Percentiles rank a stretch among this genome's conserved stretches.
Conservation (phyloP, 345 rosid species). For the Hibiscus syriacus region DNA sequence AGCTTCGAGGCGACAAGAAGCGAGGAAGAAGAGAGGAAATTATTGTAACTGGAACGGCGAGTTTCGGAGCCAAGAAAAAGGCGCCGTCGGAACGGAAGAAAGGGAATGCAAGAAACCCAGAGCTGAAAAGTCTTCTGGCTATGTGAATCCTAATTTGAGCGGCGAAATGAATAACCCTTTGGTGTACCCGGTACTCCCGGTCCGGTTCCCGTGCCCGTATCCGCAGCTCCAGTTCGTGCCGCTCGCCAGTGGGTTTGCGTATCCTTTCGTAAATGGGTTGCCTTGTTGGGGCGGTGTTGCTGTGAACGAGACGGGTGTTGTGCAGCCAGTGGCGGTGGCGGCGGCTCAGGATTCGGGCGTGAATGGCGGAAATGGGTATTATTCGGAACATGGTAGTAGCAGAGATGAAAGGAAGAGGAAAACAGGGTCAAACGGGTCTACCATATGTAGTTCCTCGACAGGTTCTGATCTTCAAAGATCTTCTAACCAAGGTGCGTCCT, state of each 20-base stretch:
- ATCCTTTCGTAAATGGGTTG: conserved; percentile 16
- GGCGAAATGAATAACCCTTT: no score
- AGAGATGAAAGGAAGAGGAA: conserved; percentile 18
- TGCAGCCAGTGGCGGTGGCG: conserved; percentile 12
- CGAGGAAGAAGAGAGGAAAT: conserved; percentile 20
- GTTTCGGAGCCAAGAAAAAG: no score
- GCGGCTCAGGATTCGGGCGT: conserved; percentile 8
- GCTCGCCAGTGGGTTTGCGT: conserved; percentile 17
- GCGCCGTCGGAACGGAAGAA: not conserved
- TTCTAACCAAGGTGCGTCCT: conserved; percentile 37
- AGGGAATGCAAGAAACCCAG: conserved; percentile 22
- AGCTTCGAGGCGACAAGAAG: conserved; percentile 28
- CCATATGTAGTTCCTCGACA: conserved; percentile 31
- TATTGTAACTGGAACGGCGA: no score
- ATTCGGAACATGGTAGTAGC: conserved; percentile 23
- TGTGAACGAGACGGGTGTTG: conserved; percentile 9
- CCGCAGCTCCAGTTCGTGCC: conserved; percentile 8
- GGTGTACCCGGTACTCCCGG: conserved; percentile 15
- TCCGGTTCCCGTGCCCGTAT: conserved; percentile 15
- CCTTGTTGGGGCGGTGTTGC: conserved; percentile 22
- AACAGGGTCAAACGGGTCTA: conserved; percentile 31
- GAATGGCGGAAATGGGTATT: conserved; percentile 14
- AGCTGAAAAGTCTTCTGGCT: conserved; percentile 10
- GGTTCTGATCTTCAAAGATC: conserved; percentile 36
- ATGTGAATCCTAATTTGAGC: conserved; percentile 6